Conservation (phyloP, 2,329 filamentous ascomycete species). For the Ophiobolus disseminans region DNA sequence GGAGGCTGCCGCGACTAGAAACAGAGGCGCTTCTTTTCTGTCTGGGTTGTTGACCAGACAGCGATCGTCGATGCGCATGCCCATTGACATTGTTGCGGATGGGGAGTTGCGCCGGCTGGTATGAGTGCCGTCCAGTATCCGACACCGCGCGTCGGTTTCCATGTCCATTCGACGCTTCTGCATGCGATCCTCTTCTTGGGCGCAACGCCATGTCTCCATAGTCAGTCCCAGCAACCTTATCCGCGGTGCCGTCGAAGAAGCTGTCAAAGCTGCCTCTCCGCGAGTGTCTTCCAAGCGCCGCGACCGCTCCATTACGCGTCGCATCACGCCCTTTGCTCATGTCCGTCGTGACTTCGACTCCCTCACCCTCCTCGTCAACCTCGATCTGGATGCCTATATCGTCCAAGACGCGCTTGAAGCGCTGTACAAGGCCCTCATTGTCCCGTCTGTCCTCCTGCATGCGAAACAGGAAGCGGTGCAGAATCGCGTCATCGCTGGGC, state of each 20-base stretch:
- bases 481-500: constrained; percentile 75
- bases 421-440: constrained; percentile 64
- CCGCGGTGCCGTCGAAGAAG: constrained; percentile 63
- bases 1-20: constrained; percentile 46
- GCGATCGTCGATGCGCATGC: constrained; percentile 18
- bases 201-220: constrained; percentile 25
- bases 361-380: constrained; percentile 57
- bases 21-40: constrained; percentile 40
- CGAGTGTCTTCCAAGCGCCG: constrained; percentile 24
- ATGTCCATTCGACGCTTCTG: constrained; percentile 11
- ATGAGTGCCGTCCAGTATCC: constrained; percentile 33
- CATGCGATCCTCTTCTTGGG: constrained; percentile 26
- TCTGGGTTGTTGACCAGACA: constrained; percentile 28
- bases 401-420: constrained; percentile 72
- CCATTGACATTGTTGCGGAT: constrained; percentile 36
- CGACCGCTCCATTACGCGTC: constrained; percentile 30
- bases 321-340: constrained; percentile 34
- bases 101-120: constrained; percentile 32
- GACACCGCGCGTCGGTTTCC: constrained; percentile 32
- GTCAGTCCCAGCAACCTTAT: constrained; percentile 56
- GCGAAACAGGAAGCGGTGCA: constrained; percentile 79
- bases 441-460: constrained; percentile 55
- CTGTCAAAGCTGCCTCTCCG: constrained; percentile 65
- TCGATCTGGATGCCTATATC: constrained; percentile 69
- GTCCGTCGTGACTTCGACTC: constrained; percentile 43